phyloP scores from a whole-genome alignment of 2,329 filamentous ascomycete genomes.

The Sphaerostilbella broomeana region DNA sequence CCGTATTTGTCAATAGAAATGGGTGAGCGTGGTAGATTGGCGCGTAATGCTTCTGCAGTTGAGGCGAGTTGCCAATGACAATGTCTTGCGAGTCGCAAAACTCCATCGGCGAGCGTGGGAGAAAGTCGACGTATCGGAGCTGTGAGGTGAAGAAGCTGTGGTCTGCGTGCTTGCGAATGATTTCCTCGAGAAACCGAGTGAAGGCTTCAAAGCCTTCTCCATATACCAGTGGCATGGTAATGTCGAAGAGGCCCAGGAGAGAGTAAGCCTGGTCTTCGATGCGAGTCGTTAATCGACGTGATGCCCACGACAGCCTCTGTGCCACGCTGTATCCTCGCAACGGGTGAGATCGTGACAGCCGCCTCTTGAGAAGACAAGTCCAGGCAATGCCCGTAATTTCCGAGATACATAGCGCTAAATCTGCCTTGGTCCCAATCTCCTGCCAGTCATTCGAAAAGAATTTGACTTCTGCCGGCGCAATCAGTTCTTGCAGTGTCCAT shows the following conservation, averaged over 20 bases:
- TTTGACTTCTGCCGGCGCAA: slow-evolving; percentile 13
- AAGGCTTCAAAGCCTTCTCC: slow-evolving; percentile 14
- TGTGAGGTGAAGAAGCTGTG: slow-evolving; percentile 7
- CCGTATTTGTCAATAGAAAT: slow-evolving; percentile 5
- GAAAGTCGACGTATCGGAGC: slow-evolving; percentile 6
- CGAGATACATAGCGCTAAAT: slow-evolving; percentile 3
- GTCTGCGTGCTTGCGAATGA: slow-evolving; percentile 1
- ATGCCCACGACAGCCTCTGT: slow-evolving; percentile 24
- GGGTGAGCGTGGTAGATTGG: slow-evolving; percentile 3
- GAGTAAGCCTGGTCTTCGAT: slow-evolving; percentile 18
- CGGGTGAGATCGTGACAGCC: slow-evolving; percentile 7
- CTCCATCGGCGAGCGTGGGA: slow-evolving; percentile 4
- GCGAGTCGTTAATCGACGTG: slow-evolving; percentile 18
- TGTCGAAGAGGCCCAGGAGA: slow-evolving; percentile 14
- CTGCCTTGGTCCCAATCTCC: slow-evolving; percentile 1
- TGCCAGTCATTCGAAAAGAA: slow-evolving; percentile 14
- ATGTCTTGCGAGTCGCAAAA: slow-evolving; percentile 4
- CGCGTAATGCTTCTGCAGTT: slow-evolving; percentile 4
- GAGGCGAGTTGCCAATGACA: slow-evolving; percentile 1
- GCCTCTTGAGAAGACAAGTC: slow-evolving; percentile 3
- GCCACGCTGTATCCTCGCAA: slow-evolving; percentile 14
- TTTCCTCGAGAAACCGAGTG: slow-evolving; percentile 2
- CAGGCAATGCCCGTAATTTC: slow-evolving; percentile 8
- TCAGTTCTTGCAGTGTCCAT: slow-evolving; percentile 23
- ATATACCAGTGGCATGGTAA: slow-evolving; percentile 17